phyloP scores from a whole-genome alignment of 176 grass and related monocot genomes.

The Poa pratensis region DNA sequence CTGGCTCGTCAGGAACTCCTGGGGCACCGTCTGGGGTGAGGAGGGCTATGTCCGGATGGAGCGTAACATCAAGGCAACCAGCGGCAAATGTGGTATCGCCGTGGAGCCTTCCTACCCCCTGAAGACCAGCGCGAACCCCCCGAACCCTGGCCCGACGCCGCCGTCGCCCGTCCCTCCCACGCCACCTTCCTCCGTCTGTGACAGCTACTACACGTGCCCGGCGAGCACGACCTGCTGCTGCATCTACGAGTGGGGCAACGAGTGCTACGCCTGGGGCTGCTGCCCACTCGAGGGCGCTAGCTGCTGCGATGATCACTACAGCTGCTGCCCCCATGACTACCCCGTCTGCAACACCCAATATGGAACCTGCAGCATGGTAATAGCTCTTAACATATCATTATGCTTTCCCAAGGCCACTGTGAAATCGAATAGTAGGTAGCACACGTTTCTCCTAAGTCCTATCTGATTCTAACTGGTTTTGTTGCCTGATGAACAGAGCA shows the following conservation, averaged over 20 bases:
- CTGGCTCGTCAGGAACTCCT: conserved; percentile 94
- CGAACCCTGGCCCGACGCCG: conserved; percentile 79
- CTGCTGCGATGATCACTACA: conserved; percentile 93
- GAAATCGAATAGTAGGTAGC: background rate
- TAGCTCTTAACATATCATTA: background rate
- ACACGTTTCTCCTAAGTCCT: background rate
- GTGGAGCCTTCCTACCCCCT: conserved; percentile 78
- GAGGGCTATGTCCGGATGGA: conserved; percentile 77
- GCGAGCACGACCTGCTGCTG: conserved; percentile 89
- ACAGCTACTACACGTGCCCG: conserved; percentile 70
- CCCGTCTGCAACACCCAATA: conserved; percentile 68
- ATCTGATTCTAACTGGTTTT: conserved; percentile 19
- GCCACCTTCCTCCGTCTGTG: conserved; percentile 49
- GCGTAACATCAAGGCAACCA: conserved; percentile 63
- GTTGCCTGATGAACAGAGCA: conserved; percentile 57
- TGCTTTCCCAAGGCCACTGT: background rate
- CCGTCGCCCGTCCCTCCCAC: conserved; percentile 56
- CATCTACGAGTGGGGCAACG: conserved; percentile 63
- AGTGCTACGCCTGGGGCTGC: conserved; percentile 86
- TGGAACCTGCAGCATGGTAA: conserved; percentile 82
- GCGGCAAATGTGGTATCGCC: conserved; percentile 82
- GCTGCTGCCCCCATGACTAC: conserved; percentile 93
- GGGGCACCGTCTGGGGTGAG: conserved; percentile 80
- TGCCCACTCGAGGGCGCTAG: conserved; percentile 85
- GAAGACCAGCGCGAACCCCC: conserved; percentile 76